Base-by-base conservation (phyloP, 2,329 filamentous ascomycete species). In the Pseudogymnoascus sp. region DNA sequence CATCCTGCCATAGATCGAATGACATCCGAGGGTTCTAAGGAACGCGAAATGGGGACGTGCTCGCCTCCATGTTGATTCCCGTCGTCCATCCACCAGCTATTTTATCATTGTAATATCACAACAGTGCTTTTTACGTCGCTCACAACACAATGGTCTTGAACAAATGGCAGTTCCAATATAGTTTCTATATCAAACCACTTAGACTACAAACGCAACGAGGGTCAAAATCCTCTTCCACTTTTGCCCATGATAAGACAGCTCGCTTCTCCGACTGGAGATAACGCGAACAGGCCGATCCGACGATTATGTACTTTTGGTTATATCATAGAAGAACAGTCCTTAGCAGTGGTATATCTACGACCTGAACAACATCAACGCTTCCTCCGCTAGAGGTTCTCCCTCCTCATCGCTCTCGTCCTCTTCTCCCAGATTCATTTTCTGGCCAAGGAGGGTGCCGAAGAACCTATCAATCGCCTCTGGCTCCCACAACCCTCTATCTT, bases 401-500 rank as follows among this genome's bases (percentile, higher is more conserved):
- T 77, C 76, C 62, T 79, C 79, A 52, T 76, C 76, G 26, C 79
- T 79, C 13, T 75, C 76, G 3, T 71, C 75, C 59, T 77, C 76
- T 68, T 90, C 87, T 48, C 81, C 78, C 60, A 91, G 74, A 66
- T 79, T 76, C 70, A 86, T 79, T 71, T 83, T 85, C 68, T 87
- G 84, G 0, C 89, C 89, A 64, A 92, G 82, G 64, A 92, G 72
- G 23, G 86, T 87, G 12, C 84, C 84, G 70, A 92, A 92, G 72
- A 92, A 83, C 61, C 83, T 74, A 67, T 94, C 89, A 61, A 90
- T 83, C 60, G 92, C 90, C 62, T 83, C 81, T 65, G 87, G 84
- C 63, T 89, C 88, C 94, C 94, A 99, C 13, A 73, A 74, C 3
- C 87, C 80, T 59, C 89, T 79, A 71, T 95, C 89, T 71, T 96